Base-by-base conservation (phyloP, 1,284 basidiomycete species). In the Ustilago shanxiensis region DNA sequence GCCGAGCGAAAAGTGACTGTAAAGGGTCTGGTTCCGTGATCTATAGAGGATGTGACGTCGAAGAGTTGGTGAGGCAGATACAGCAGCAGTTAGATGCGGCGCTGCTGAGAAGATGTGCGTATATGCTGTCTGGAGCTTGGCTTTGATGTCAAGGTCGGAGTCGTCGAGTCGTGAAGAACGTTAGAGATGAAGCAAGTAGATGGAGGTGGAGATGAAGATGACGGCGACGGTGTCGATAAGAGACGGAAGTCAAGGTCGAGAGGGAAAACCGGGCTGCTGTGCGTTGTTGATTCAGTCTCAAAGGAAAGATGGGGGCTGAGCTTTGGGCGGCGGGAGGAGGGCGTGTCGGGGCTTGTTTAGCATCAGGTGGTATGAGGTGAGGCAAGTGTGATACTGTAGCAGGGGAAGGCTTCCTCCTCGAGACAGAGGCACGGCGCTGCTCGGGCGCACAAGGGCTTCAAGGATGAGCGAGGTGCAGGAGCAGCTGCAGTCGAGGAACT, bases 391-490 rank as follows among this genome's bases (percentile, higher is more conserved):
- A 49, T 24, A 26, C n/a, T n/a, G n/a, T n/a, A n/a, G n/a, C n/a
- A n/a, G n/a, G n/a, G n/a, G n/a, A n/a, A n/a, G n/a, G 44, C 22
- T 20, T 11, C 14, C 35, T 37, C 35, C 31, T 33, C 31, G 31
- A 5, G n/a, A 33, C 47, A 49, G 26, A 8, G 45, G 24, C 8
- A 18, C 31, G 20, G n/a, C 29, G 57, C 45, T 45, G 57, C 35
- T 60, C 28, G 57, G 57, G 47, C 35, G 57, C 57, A 35, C 44
- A 3, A 18, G 8, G 11, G 24, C 24, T 22, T 14, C 28, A 37
- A 56, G 57, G 57, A 60, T 60, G 57, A 47, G 57, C 45, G 35
- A 59, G 57, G 57, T 50, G 57, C 47, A 51, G 45, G 31, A 13
- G 47, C 6, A 49, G 47, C 47, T n/a, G 47, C 47, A 49, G 47